Evolutionary conservation across 768 basidiomycete species (phyloP).

Genomic region (Agrocybe pediades): DNA sequence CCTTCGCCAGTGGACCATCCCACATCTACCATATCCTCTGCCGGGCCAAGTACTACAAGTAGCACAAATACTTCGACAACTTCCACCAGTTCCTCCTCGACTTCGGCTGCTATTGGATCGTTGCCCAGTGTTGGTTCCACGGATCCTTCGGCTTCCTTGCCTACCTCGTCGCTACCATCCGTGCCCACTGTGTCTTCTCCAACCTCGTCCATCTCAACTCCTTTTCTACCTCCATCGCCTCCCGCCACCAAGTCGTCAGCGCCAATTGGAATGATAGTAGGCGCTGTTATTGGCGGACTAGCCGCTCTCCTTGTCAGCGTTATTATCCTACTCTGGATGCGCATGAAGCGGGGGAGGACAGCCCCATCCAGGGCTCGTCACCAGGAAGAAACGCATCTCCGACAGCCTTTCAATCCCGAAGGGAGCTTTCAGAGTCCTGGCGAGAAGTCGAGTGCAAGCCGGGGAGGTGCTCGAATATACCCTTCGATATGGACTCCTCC

Average conservation of each 20-base stretch:
- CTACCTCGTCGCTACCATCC: too few relatives aligned
- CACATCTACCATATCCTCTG: not conserved
- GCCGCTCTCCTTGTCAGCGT: slow-evolving; percentile 26
- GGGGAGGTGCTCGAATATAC: too few relatives aligned
- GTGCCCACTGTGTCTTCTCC: not conserved
- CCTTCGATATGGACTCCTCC: too few relatives aligned
- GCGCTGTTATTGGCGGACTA: slow-evolving; percentile 41
- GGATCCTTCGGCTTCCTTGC: not conserved
- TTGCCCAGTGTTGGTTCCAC: too few relatives aligned
- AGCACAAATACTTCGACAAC: not conserved
- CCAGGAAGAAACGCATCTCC: too few relatives aligned
- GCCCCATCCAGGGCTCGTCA: too few relatives aligned
- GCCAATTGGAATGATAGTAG: slow-evolving; percentile 37
- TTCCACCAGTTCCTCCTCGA: not conserved
- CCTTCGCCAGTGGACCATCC: not conserved
- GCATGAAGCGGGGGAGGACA: too few relatives aligned
- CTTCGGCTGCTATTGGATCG: too few relatives aligned
- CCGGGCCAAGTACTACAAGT: not conserved
- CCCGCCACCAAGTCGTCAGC: not conserved
- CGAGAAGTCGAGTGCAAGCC: too few relatives aligned
- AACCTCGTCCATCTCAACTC: not conserved
- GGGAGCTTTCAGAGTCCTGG: too few relatives aligned
- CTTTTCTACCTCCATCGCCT: not conserved
- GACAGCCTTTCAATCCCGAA: too few relatives aligned
- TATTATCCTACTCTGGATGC: slow-evolving; percentile 16